phyloP scores from a whole-genome alignment of 495 filamentous ascomycete species.

The Aspergillus saccharolyticus region DNA sequence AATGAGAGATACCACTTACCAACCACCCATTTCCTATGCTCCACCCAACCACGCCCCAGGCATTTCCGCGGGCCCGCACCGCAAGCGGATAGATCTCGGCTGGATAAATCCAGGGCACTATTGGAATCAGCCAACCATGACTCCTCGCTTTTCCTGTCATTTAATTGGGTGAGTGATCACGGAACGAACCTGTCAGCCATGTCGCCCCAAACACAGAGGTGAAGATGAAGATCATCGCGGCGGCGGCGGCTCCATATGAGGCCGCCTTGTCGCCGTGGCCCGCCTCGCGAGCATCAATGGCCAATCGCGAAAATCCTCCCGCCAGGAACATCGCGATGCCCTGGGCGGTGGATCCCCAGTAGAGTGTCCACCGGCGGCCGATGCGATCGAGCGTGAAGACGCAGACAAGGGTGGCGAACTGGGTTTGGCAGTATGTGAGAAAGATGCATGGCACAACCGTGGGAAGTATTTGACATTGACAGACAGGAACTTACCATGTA shows the following conservation, averaged over 20 bases:
- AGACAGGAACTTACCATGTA: constrained; percentile 39
- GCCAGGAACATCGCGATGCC: constrained; percentile 58
- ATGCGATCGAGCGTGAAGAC: constrained; percentile 67
- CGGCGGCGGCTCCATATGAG: constrained; percentile 57
- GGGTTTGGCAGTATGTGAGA: neutral
- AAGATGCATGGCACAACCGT: too few species aligned
- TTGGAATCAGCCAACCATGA: neutral
- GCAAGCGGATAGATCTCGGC: constrained; percentile 69
- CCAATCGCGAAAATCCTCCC: constrained; percentile 49
- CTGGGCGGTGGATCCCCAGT: constrained; percentile 61
- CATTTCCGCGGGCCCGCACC: constrained; percentile 63
- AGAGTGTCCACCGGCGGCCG: constrained; percentile 63
- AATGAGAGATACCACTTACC: too few species aligned
- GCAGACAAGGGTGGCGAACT: constrained; percentile 58
- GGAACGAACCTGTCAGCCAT: constrained; percentile 50
- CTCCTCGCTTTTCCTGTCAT: too few species aligned
- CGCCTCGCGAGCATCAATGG: constrained; percentile 46
- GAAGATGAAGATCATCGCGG: constrained; percentile 65
- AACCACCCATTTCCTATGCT: constrained; percentile 66
- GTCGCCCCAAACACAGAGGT: constrained; percentile 66
- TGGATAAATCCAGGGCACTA: constrained; percentile 64
- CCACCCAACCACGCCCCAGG: constrained; percentile 73
- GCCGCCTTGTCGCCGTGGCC: constrained; percentile 40
- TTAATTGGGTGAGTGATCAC: too few species aligned
- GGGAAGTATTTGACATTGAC: too few species aligned